Conservation (phyloP, 495 filamentous ascomycete genomes). For the Astrocystis sublimbata region DNA sequence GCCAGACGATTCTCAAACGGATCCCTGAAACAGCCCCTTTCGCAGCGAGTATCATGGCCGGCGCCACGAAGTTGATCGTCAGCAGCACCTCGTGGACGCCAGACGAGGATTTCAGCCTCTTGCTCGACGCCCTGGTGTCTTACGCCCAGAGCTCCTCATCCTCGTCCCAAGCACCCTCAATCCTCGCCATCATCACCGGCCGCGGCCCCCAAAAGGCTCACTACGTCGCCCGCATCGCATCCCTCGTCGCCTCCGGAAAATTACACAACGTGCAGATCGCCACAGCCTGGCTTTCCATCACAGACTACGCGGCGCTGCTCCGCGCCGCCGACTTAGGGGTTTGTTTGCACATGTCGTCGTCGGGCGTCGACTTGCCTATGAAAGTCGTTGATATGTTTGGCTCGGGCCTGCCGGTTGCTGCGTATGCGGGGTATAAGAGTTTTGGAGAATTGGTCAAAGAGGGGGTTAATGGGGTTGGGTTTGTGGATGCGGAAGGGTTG, state of each 20-base stretch:
- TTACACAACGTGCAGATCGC: conserved; percentile 67
- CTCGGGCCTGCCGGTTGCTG: conserved; percentile 84
- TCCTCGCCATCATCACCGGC: conserved; percentile 86
- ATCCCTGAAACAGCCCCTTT: conserved; percentile 61
- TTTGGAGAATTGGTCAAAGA: conserved; percentile 86
- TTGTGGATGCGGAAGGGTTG: conserved; percentile 66
- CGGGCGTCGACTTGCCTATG: conserved; percentile 96
- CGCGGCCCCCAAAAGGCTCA: conserved; percentile 80
- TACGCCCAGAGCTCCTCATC: conserved; percentile 53
- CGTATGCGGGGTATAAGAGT: conserved; percentile 78
- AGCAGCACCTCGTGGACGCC: conserved; percentile 96
- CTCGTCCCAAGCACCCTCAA: conserved; percentile 46
- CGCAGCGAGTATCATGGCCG: conserved; percentile 55
- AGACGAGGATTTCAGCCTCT: conserved; percentile 89
- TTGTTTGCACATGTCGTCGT: conserved; percentile 87
- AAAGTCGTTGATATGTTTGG: conserved; percentile 99
- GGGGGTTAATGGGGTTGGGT: conserved; percentile 81
- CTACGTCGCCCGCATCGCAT: conserved; percentile 66
- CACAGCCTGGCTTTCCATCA: conserved; percentile 79
- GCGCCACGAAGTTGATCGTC: conserved; percentile 67
- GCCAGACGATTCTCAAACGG: conserved; percentile 59
- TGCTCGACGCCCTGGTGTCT: conserved; percentile 77
- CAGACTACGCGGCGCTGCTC: conserved; percentile 85
- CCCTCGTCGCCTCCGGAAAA: conserved; percentile 57
- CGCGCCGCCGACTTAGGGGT: conserved; percentile 87